These are phyloP conservation scores for Pseudozyma sp. DNA, from an alignment of 1,284 basidiomycete genomes.

Conservation along the genomic window DNA sequence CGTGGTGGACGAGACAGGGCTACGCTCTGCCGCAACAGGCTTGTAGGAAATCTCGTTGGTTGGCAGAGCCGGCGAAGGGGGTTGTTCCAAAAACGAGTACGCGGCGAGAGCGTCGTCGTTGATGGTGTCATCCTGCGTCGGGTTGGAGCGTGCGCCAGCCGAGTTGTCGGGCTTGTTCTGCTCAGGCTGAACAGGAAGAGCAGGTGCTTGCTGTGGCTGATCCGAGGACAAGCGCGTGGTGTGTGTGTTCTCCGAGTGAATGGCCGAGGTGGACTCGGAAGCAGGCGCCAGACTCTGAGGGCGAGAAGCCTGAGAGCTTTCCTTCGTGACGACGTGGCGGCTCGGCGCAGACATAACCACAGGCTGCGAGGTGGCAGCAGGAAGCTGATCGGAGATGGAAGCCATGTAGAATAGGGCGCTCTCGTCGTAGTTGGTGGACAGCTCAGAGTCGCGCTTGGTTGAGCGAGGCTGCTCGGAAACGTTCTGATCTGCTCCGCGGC, in stretches of 20 bases:
- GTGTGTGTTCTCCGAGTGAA: slow-evolving; percentile 40
- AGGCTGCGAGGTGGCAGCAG: slow-evolving; percentile 34
- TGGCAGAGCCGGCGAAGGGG: slow-evolving; percentile 50
- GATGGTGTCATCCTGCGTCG: slow-evolving; percentile 41
- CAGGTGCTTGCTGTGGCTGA: slow-evolving; percentile 14
- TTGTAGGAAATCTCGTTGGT: slow-evolving; percentile 17
- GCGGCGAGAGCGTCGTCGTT: slow-evolving; percentile 60
- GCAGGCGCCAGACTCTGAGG: slow-evolving; percentile 39
- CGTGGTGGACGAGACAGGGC: slow-evolving; percentile 8
- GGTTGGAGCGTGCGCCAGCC: slow-evolving; percentile 3
- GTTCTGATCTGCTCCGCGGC: slow-evolving; percentile 39
- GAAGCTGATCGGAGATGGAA: slow-evolving; percentile 61
- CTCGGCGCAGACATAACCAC: slow-evolving; percentile 33
- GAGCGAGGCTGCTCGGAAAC: slow-evolving; percentile 21
- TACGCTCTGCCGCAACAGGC: slow-evolving; percentile 14
- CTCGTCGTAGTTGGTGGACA: slow-evolving; percentile 57
- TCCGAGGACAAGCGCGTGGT: slow-evolving; percentile 40
- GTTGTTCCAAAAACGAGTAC: slow-evolving; percentile 62
- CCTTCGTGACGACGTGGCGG: slow-evolving; percentile 29
- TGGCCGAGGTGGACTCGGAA: slow-evolving; percentile 32
- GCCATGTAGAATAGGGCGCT: slow-evolving; percentile 63
- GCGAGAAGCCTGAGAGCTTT: slow-evolving; percentile 37
- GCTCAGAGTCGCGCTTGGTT: slow-evolving; percentile 33
- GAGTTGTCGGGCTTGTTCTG: slow-evolving; percentile 9
- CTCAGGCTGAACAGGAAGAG: slow-evolving; percentile 6